Conservation (phyloP, 108 stramenopile species). For the Nitzschia sp. region DNA sequence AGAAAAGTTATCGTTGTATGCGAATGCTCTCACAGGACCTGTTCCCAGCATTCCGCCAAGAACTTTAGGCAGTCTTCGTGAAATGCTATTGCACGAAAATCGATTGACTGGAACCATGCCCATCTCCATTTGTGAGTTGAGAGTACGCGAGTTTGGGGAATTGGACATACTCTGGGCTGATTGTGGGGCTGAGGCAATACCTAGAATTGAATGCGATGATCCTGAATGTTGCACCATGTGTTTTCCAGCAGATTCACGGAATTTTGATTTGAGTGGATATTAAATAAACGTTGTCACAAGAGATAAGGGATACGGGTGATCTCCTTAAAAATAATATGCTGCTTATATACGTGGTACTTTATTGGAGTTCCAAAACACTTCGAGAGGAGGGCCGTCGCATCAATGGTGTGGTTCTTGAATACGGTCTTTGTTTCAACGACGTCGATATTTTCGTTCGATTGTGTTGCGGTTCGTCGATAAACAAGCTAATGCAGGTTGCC, state of each 20-base stretch:
- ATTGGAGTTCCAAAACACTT: slow-evolving; percentile 4
- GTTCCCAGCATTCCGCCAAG: slow-evolving; percentile 33
- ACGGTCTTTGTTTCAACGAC: not conserved
- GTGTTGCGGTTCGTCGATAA: slow-evolving; percentile 1
- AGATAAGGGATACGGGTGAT: too few species aligned
- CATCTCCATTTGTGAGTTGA: slow-evolving; percentile 28
- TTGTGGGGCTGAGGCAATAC: slow-evolving; percentile 14
- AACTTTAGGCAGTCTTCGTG: slow-evolving; percentile 2
- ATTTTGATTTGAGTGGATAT: not conserved
- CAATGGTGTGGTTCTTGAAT: not conserved
- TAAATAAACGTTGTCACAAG: too few species aligned
- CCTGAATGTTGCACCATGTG: slow-evolving; percentile 35
- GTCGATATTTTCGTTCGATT: not conserved
- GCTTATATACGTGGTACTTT: not conserved
- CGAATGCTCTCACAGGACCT: slow-evolving; percentile 39
- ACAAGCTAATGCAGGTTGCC: slow-evolving; percentile 7
- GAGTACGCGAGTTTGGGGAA: slow-evolving; percentile 6
- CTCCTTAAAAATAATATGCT: too few species aligned
- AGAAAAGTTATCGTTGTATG: slow-evolving; percentile 30
- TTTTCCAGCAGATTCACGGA: slow-evolving; percentile 6
- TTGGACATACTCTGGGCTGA: slow-evolving; percentile 34
- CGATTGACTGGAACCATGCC: slow-evolving; percentile 29
- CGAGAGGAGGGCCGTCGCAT: not conserved
- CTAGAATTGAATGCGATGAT: slow-evolving; percentile 13
- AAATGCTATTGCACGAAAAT: slow-evolving; percentile 30